Conservation (phyloP, 805 yeast genomes). For the Blastobotrys robertii region DNA sequence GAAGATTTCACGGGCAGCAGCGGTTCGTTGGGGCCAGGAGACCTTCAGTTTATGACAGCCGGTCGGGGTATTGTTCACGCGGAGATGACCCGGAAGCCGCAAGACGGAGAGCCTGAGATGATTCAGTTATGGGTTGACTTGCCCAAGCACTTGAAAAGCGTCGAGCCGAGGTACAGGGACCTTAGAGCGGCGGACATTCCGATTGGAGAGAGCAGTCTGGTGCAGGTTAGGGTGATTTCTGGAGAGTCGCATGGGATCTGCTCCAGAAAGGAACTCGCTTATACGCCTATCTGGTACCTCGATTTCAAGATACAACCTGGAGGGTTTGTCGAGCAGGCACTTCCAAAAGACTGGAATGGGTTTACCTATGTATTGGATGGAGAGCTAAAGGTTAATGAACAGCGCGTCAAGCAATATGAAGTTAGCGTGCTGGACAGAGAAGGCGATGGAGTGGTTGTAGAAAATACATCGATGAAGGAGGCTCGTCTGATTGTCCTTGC, state of each 20-base stretch:
- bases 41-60: conserved; percentile 89
- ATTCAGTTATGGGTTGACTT: conserved; percentile 85
- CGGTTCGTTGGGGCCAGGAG: conserved; percentile 72
- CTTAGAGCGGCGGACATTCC: conserved; percentile 65
- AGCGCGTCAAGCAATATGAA: conserved; percentile 11
- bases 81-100: conserved; percentile 57
- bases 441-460: conserved; percentile 13
- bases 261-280: conserved; percentile 64
- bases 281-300: conserved; percentile 72
- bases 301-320: conserved; percentile 44
- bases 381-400: conserved; percentile 15
- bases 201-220: conserved; percentile 49
- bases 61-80: conserved; percentile 81
- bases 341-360: conserved; percentile 40
- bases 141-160: conserved; percentile 52
- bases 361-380: conserved; percentile 22
- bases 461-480: conserved; percentile 11
- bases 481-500: conserved; percentile 19
- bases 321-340: conserved; percentile 42
- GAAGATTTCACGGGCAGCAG: conserved; percentile 82
- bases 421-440: conserved; percentile 16
- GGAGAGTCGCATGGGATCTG: conserved; percentile 71
- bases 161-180: conserved; percentile 71
- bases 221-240: conserved; percentile 53
- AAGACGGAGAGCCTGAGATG: conserved; percentile 34